Evolutionary conservation across 1,284 basidiomycete species (phyloP).

Genomic region (Ceratobasidium sp.): DNA sequence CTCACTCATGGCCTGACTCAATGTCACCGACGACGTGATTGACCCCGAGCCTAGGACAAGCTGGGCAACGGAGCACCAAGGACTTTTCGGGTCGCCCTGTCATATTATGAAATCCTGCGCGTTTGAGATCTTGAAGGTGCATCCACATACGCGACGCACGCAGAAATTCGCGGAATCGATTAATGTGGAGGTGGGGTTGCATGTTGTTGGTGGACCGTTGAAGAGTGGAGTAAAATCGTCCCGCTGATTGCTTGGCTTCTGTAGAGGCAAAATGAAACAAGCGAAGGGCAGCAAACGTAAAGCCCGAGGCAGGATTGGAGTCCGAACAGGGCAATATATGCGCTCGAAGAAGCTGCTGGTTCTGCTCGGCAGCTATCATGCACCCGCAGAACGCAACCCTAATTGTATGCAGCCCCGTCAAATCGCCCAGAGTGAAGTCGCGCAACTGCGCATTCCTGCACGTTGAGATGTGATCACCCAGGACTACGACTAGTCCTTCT

Average conservation of each 20-base stretch:
- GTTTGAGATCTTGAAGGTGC: background rate
- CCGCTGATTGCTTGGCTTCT: background rate
- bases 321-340: constrained; percentile 3
- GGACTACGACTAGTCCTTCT: background rate
- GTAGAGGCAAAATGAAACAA: background rate
- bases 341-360: background rate
- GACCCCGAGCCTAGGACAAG: background rate
- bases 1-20: background rate
- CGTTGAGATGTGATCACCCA: background rate
- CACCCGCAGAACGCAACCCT: background rate
- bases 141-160: background rate
- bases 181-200: background rate
- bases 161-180: background rate
- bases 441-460: no score
- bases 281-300: background rate
- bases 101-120: no score
- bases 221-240: background rate
- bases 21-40: background rate
- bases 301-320: background rate
- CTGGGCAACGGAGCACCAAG: constrained; percentile 1
- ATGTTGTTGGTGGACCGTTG: background rate
- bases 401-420: background rate
- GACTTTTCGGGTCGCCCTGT: no score
- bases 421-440: background rate
- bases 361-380: background rate